phyloP scores from a whole-genome alignment of 345 rosid species.

The Bruguiera parviflora region DNA sequence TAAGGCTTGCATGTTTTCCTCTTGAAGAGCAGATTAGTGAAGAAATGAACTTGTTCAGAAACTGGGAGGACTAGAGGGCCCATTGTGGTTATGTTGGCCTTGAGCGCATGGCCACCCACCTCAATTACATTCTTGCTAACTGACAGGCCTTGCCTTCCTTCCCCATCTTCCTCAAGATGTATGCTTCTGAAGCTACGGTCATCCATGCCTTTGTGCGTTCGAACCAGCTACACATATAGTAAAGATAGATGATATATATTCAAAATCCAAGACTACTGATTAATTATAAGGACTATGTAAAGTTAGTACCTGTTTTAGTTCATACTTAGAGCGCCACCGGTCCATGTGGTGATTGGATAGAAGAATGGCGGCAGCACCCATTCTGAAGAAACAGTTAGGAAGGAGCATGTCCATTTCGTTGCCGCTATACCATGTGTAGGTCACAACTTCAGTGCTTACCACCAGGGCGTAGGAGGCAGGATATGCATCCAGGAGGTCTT shows the following conservation, averaged over 20 bases:
- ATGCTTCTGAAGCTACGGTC: conserved; percentile 49
- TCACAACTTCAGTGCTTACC: conserved; percentile 64
- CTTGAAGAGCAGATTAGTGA: conserved; percentile 35
- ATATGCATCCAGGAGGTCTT: conserved; percentile 48
- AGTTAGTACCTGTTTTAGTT: conserved; percentile 9
- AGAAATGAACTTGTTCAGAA: conserved; percentile 49
- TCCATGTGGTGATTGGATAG: conserved; percentile 46
- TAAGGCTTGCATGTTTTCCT: conserved; percentile 32
- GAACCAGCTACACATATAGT: conserved; percentile 40
- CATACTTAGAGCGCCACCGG: conserved; percentile 16
- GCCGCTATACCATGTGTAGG: conserved; percentile 59
- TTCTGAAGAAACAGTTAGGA: conserved; percentile 67
- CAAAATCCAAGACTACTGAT: neutral
- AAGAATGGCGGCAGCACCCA: conserved; percentile 71
- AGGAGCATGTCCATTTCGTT: conserved; percentile 55
- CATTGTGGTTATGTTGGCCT: conserved; percentile 59
- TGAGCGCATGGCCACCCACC: conserved; percentile 52
- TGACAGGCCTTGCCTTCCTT: conserved; percentile 47
- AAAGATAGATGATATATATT: too few species aligned
- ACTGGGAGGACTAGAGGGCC: conserved; percentile 54
- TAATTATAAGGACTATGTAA: too few species aligned
- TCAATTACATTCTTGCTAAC: conserved; percentile 52
- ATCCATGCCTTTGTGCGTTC: conserved; percentile 63
- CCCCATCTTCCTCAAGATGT: conserved; percentile 46
- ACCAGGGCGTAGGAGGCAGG: conserved; percentile 59